Base-by-base conservation (phyloP, 176 grass and related monocot genomes). In the Hyparrhenia diplandra region DNA sequence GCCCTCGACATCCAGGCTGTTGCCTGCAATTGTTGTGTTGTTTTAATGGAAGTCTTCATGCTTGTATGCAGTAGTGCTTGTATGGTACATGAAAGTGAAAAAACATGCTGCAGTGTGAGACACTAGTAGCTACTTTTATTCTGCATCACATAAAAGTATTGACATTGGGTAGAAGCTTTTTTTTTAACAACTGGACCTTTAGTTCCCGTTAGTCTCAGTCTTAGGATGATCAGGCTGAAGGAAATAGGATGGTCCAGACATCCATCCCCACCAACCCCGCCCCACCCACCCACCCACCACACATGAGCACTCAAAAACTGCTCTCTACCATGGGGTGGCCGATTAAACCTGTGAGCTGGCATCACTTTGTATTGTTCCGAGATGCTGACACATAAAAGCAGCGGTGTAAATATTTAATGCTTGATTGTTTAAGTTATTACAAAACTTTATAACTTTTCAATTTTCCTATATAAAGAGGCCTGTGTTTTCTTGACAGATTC, bases 401-500 rank as follows among this genome's bases (percentile, higher is more conserved):
- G 43, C 13, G 13, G 32, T 80, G 82, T 24, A 17, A 30, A 42
- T 64, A 32, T 63, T 80, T 75, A 42, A 57, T 36, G 35, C 28
- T 76, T 25, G 7, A 21, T 12, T 27, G 6, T 76, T 70, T 75
- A 43, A 43, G 67, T 71, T 77, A 45, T 81, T 69, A 55, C 10
- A 12, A 70, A 34, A 25, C 20, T 80, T 67, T 59, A 7, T 63
- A 1, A 77, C 2, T 37, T 73, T n/a, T 2, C 77, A 20, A 66
- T 67, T 66, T 49, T 77, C 70, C 24, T 76, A 8, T 51, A 46
- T 71, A 58, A 59, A 52, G 73, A 2, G 34, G 11, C 39, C 78
- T 9, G 65, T 84, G 29, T 76, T 73, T 81, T 39, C 79, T 88
- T 80, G 9, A 29, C 96, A 99, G 96, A 99, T 99, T 82, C 92